Conservation (phyloP, 331 rosid species). For the Erythrophleum ivorense region DNA sequence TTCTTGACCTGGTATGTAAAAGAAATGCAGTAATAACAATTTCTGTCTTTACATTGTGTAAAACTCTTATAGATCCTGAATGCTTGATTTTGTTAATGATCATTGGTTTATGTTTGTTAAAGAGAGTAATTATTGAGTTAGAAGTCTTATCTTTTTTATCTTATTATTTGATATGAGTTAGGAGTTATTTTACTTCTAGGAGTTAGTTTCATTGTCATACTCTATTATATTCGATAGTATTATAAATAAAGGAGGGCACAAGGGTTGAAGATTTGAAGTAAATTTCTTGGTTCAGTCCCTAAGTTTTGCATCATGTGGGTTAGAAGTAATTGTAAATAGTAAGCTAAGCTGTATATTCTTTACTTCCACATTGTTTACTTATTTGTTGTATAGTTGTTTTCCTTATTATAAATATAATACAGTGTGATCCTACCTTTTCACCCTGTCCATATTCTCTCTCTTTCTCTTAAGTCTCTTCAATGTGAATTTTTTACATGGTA, state of each 20-base stretch:
- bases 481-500: background rate
- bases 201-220: background rate
- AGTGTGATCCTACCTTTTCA: background rate
- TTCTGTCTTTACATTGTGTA: constrained; percentile 16
- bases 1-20: constrained; percentile 84
- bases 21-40: constrained; percentile 32
- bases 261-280: background rate
- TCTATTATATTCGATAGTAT: no score
- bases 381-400: background rate
- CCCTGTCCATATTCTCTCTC: no score
- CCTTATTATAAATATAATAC: background rate
- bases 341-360: background rate
- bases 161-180: background rate
- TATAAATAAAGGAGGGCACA: background rate
- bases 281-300: background rate
- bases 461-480: no score
- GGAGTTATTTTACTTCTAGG: background rate
- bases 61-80: constrained; percentile 23
- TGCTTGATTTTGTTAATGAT: constrained; percentile 19
- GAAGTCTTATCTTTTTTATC: background rate
- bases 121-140: background rate
- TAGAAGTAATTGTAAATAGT: no score
- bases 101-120: background rate
- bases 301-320: background rate
- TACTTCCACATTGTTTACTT: background rate